Evolutionary conservation across 106 monocot species (phyloP), one percentile per base, ranked within the genome.

Genomic region (Cymbidium sinense): DNA sequence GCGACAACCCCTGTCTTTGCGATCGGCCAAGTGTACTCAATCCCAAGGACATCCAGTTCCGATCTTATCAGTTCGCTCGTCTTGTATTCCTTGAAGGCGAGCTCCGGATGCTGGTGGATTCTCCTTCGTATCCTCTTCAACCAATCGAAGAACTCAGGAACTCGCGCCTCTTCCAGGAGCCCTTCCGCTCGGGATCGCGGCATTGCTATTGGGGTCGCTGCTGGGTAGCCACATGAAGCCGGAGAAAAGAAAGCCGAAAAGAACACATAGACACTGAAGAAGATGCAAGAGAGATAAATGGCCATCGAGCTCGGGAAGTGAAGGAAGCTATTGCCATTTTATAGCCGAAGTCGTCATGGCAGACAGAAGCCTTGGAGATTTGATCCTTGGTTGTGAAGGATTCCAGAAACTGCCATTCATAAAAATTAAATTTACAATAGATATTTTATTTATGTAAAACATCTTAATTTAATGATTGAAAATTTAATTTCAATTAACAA

Each of bases 1-100:
- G 88, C 96, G 9, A 96, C 85, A 31, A 96, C 73, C 1, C 96
- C 96, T 9, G 96, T 94, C 69, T 70, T 76, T 1, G 96, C 91
- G 30, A 93, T 50, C 13, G 96, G 96, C 83, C 82, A 92, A 21
- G 62, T n/a, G 74, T 94, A 96, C 44, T 70, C 30, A 28, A 96
- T 65, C 2, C 90, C 93, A 3, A 96, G 72, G 23, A n/a, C 55
- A 50, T 91, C 91, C 5, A 95, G 84, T 85, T 91, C 82, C 15
- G 73, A 73, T 25, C 94, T 79, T 5, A 95, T 78, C 5, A 95
- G 76, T 58, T 79, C 79, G 58, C 94, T 91, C 23, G 94, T 95
- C 37, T 80, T 51, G 80, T 61, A 67, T 86, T 95, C 94, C 79
- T 89, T 50, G 77, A 84, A 95, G 28, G 77, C 89, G 69, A 95